phyloP scores from a whole-genome alignment of 2,329 filamentous ascomycete genomes.

The Apiospora kogelbergensis region DNA sequence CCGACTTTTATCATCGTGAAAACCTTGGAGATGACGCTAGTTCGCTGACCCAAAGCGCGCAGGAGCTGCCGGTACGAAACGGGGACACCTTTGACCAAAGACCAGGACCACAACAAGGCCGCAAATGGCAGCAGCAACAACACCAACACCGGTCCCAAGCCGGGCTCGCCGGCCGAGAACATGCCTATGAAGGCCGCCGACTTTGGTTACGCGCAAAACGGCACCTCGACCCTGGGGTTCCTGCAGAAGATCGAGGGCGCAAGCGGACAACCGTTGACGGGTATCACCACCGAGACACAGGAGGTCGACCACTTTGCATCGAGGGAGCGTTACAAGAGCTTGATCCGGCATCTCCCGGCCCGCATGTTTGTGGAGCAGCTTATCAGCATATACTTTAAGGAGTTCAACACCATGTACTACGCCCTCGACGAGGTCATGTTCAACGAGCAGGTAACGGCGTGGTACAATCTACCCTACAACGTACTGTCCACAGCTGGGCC shows the following conservation, averaged over 20 bases:
- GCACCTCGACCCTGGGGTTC: conserved; percentile 51
- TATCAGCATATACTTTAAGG: conserved; percentile 52
- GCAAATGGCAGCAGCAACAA: conserved; percentile 18
- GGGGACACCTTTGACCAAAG: conserved; percentile 43
- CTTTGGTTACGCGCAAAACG: conserved; percentile 52
- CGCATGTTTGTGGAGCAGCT: conserved; percentile 55
- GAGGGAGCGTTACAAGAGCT: conserved; percentile 57
- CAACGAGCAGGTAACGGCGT: conserved; percentile 49
- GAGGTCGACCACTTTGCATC: conserved; percentile 40
- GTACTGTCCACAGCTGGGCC: conserved; percentile 50
- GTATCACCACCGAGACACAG: conserved; percentile 30
- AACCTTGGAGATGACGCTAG: neutral
- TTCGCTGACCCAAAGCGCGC: neutral
- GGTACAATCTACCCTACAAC: conserved; percentile 54
- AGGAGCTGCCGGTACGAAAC: conserved; percentile 57
- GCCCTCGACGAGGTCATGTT: conserved; percentile 55
- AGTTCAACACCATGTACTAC: conserved; percentile 61
- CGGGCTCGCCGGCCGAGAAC: conserved; percentile 25
- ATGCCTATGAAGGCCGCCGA: conserved; percentile 44
- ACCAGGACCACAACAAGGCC: conserved; percentile 20
- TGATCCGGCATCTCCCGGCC: conserved; percentile 58
- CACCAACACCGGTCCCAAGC: neutral
- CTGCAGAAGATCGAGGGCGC: conserved; percentile 54
- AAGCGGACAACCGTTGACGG: conserved; percentile 33
- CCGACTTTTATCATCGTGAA: neutral